Evolutionary conservation across 352 stramenopile species (phyloP), one percentile per base, ranked within the genome.

Genomic region (Pythium sukuiense): DNA sequence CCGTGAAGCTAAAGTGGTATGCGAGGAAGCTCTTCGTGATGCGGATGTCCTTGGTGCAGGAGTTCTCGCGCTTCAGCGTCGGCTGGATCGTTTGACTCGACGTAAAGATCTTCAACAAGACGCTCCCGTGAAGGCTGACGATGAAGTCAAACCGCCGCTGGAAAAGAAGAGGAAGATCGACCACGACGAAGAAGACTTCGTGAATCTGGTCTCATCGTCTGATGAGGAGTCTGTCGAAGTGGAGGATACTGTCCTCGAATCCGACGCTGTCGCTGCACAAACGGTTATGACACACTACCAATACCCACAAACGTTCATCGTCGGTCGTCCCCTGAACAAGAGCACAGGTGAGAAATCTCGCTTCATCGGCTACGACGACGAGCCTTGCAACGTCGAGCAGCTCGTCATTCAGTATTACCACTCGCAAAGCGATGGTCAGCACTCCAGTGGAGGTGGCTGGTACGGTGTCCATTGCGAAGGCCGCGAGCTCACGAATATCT

Each of bases 381-480:
- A 92, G 41, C 82, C 82, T 7, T 96, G 87, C 43, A 88, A 77
- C 6, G 89, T 96, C 6, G 89, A 97, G 58, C 81, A 92, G 55
- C 76, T 97, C 46, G 88, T 93, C 14, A 52, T 96, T 12, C 88
- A 96, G 65, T 79, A 92, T 45, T 95, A 89, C 48, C 73, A 70
- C 7, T 79, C 59, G 16, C 57, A 86, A 24, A 52, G 18, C 8
- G 58, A 70, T 6, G 55, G 72, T n/a, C 29, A 33, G 5, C 20
- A 50, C 49, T 48, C 33, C 1, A 20, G 33, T 39, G 37, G 54
- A 1, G 84, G 76, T 48, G 82, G 85, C 5, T 97, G 90, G 90
- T 89, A 92, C 39, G 88, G 88, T 0, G 70, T 92, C n/a, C 90
- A 97, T 61, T 93, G 80, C 27, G 89, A 97, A 73, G 89, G 90